phyloP scores from a whole-genome alignment of 164 flowering plant genomes.

The Umbilicus rupestris region DNA sequence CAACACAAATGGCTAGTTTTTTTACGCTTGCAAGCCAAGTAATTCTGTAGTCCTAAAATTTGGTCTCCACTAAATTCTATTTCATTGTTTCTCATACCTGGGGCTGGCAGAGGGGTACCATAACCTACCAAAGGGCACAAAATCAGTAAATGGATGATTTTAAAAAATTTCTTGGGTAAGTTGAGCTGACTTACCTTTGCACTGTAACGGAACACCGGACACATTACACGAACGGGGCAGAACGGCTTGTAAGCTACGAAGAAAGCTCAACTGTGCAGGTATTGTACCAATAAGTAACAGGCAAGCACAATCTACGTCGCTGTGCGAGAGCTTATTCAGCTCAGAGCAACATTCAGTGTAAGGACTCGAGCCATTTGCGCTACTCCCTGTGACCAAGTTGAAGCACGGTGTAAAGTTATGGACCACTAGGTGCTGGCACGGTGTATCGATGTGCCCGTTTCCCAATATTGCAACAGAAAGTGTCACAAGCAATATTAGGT shows the following conservation, averaged over 20 bases:
- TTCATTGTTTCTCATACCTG: conserved; percentile 7
- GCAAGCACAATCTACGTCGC: conserved; percentile 38
- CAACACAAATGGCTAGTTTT: not conserved
- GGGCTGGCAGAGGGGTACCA: conserved; percentile 8
- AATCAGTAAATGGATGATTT: not conserved
- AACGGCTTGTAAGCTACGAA: not conserved
- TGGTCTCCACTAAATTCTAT: too few species aligned
- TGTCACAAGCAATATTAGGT: conserved; percentile 5
- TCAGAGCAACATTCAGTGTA: conserved; percentile 31
- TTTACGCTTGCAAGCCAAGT: not conserved
- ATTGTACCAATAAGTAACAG: conserved; percentile 38
- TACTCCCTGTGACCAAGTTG: conserved; percentile 44
- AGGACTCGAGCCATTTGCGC: conserved; percentile 25
- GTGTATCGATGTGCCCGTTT: conserved; percentile 27
- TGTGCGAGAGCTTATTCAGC: conserved; percentile 21
- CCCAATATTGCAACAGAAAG: conserved; percentile 10
- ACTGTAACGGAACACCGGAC: conserved; percentile 7
- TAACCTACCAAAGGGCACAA: not conserved
- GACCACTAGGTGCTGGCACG: conserved; percentile 43
- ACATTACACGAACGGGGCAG: conserved; percentile 8
- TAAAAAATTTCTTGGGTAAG: not conserved
- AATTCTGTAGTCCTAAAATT: not conserved
- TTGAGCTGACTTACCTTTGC: not conserved
- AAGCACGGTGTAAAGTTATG: conserved; percentile 48
- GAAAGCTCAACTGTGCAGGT: conserved; percentile 18